Conservation (phyloP, 2,329 filamentous ascomycete species). For the Xylariaceae sp. region DNA sequence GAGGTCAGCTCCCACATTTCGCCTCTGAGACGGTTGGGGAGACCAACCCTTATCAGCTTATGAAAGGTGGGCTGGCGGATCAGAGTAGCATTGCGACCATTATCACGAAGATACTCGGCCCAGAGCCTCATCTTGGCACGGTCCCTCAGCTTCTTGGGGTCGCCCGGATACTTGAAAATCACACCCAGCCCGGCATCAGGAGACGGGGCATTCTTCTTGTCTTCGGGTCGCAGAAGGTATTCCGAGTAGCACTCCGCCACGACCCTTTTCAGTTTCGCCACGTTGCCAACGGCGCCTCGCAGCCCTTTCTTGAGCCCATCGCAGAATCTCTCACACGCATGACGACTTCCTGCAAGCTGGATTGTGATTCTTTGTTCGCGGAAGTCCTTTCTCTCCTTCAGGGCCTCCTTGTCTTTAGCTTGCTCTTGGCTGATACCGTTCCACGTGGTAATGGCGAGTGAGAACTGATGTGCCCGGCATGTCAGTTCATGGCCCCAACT, state of each 20-base stretch:
- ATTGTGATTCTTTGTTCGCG: slow-evolving; percentile 83
- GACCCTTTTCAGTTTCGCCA: slow-evolving; percentile 76
- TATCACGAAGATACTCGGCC: slow-evolving; percentile 94
- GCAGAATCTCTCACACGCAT: slow-evolving; percentile 90
- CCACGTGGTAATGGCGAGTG: slow-evolving; percentile 92
- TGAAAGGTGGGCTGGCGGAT: slow-evolving; percentile 96
- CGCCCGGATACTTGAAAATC: slow-evolving; percentile 89
- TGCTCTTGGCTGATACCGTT: slow-evolving; percentile 62
- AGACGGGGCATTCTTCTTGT: slow-evolving; percentile 56
- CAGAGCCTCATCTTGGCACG: slow-evolving; percentile 95
- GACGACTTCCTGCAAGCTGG: slow-evolving; percentile 82
- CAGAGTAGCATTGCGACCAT: slow-evolving; percentile 85
- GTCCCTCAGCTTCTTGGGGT: slow-evolving; percentile 88
- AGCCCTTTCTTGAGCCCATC: slow-evolving; percentile 90
- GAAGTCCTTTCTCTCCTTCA: slow-evolving; percentile 36
- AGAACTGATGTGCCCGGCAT: slow-evolving; percentile 57
- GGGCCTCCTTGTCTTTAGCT: slow-evolving; percentile 37
- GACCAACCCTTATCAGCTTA: slow-evolving; percentile 89
- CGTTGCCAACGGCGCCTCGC: slow-evolving; percentile 78
- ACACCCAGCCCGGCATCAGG: slow-evolving; percentile 94
- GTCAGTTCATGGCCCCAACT: slow-evolving; percentile 1
- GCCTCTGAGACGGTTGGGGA: slow-evolving; percentile 86
- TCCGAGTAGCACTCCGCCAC: slow-evolving; percentile 87
- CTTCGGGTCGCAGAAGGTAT: slow-evolving; percentile 63
- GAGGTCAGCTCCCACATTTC: slow-evolving; percentile 96